These are phyloP conservation scores for Litsea cubeba DNA, from an alignment of 164 flowering plant species.

Conservation along the genomic window DNA sequence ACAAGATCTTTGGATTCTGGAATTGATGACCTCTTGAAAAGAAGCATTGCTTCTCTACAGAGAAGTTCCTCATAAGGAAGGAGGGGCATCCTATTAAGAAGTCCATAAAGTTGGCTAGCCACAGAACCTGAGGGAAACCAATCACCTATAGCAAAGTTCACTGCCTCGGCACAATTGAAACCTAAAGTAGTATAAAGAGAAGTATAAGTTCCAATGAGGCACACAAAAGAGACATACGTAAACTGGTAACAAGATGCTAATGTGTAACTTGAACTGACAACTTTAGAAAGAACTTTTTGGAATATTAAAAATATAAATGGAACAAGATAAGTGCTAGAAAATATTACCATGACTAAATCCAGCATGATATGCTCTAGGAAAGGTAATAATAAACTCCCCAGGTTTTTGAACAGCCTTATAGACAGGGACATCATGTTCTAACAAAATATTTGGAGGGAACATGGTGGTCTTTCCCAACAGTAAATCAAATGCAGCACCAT, in stretches of 20 bases:
- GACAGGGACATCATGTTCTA: slow-evolving; percentile 74
- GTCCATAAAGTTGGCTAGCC: slow-evolving; percentile 85
- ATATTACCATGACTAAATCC: slow-evolving; percentile 95
- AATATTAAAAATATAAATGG: background rate
- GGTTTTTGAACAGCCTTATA: slow-evolving; percentile 91
- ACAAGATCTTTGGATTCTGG: slow-evolving; percentile 20
- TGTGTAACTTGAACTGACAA: background rate
- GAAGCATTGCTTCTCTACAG: slow-evolving; percentile 87
- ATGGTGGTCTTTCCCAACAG: slow-evolving; percentile 91
- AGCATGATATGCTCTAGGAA: slow-evolving; percentile 96
- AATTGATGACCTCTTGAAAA: slow-evolving; percentile 29
- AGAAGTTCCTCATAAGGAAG: slow-evolving; percentile 95
- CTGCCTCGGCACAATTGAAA: slow-evolving; percentile 98
- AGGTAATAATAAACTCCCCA: slow-evolving; percentile 87
- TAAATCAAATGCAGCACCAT: slow-evolving; percentile 88
- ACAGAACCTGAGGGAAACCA: slow-evolving; percentile 88
- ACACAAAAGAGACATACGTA: background rate
- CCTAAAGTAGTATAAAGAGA: slow-evolving; percentile 35
- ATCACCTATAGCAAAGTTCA: slow-evolving; percentile 91
- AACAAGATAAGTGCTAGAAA: background rate
- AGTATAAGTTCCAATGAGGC: background rate
- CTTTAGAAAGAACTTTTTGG: background rate
- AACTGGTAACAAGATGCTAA: background rate
- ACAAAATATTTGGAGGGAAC: slow-evolving; percentile 82
- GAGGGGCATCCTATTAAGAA: slow-evolving; percentile 76